Evolutionary conservation across 495 filamentous ascomycete species (phyloP).

Genomic region (Penicillium macrosclerotiorum): DNA sequence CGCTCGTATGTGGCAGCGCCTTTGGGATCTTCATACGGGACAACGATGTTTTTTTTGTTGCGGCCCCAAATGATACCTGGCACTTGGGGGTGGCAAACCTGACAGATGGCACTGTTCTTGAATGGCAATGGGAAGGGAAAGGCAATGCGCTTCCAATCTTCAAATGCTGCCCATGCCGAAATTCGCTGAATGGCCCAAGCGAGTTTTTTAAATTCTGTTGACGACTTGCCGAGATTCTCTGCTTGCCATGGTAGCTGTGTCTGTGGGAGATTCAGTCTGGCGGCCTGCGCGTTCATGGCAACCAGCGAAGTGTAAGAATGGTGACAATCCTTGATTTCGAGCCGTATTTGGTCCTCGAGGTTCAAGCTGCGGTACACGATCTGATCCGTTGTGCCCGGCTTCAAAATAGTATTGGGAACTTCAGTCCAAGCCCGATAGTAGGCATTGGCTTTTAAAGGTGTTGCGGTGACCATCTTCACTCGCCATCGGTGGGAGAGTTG

Average conservation of each 20-base stretch:
- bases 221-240: conserved; percentile 17
- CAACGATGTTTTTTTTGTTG: conserved; percentile 16
- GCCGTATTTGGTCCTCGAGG: conserved; percentile 5
- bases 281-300: conserved; percentile 16
- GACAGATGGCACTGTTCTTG: conserved; percentile 16
- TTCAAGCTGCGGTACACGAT: conserved; percentile 16
- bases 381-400: conserved; percentile 1
- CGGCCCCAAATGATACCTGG: conserved; percentile 43
- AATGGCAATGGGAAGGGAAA: not conserved
- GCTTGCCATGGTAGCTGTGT: conserved; percentile 18
- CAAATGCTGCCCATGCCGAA: conserved; percentile 14
- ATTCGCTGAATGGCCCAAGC: conserved; percentile 34
- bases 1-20: conserved; percentile 48
- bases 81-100: conserved; percentile 39
- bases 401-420: conserved; percentile 9
- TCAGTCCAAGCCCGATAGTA: conserved; percentile 27
- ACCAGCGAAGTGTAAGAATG: conserved; percentile 29
- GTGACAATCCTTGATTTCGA: conserved; percentile 19
- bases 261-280: conserved; percentile 10
- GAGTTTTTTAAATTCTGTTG: conserved; percentile 20
- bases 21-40: conserved; percentile 45
- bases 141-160: conserved; percentile 24
- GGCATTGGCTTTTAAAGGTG: conserved; percentile 11
- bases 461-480: conserved; percentile 10
- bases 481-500: conserved; percentile 36